These are phyloP conservation scores for Heterobasidion annosum DNA, from an alignment of 1,284 basidiomycete species.

Conservation along the genomic window DNA sequence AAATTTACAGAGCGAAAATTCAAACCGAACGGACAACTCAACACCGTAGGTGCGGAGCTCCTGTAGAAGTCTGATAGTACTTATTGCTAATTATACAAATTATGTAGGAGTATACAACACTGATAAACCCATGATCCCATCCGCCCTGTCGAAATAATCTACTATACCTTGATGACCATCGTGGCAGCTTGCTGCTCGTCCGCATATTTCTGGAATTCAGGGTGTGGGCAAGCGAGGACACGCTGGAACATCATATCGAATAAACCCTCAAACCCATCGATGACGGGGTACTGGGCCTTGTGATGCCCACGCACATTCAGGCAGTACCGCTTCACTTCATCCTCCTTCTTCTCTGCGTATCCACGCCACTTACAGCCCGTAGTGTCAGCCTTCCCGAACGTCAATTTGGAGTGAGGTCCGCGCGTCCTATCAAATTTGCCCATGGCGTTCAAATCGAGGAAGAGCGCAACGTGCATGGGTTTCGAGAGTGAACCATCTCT, in stretches of 20 bases:
- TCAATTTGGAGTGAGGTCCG: background rate
- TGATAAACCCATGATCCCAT: too few relatives aligned
- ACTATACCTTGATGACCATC: too few relatives aligned
- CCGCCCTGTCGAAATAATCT: too few relatives aligned
- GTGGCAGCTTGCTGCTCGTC: too few relatives aligned
- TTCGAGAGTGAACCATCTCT: background rate
- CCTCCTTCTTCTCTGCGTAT: background rate
- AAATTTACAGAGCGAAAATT: too few relatives aligned
- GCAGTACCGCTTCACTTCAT: background rate
- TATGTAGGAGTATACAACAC: too few relatives aligned
- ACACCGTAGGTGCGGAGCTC: too few relatives aligned
- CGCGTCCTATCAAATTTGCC: background rate
- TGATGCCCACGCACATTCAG: background rate
- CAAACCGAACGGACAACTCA: too few relatives aligned
- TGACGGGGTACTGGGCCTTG: background rate
- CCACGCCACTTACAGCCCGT: background rate
- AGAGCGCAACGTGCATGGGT: background rate
- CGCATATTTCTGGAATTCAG: background rate
- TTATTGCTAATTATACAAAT: too few relatives aligned
- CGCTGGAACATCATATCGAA: background rate
- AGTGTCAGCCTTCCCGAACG: background rate
- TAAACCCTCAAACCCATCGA: background rate
- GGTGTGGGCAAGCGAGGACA: background rate
- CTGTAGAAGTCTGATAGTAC: too few relatives aligned
- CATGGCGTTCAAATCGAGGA: background rate